A percentile compares a stretch with the other conserved stretches of the same genome.
Evolutionary conservation across 805 yeast genomes (phyloP).

Genomic region (Maudiozyma bulderi): DNA sequence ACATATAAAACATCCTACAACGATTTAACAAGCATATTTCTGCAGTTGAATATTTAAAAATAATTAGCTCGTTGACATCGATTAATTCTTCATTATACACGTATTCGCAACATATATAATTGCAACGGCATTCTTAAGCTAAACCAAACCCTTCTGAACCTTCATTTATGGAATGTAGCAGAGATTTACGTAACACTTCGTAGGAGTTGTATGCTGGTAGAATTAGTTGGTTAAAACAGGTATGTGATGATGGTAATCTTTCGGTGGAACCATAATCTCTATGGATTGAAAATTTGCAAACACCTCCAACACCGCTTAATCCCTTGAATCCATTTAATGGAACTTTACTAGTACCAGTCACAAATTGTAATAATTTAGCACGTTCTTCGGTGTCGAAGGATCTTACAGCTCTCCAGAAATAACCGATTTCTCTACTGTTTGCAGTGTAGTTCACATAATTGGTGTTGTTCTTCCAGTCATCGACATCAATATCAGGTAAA

Average conservation of each 20-base stretch:
- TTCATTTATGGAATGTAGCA: conserved; percentile 80
- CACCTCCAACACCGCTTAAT: conserved; percentile 78
- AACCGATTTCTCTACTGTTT: conserved; percentile 77
- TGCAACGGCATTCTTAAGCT: conserved; percentile 11
- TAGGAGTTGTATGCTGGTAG: conserved; percentile 88
- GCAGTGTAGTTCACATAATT: conserved; percentile 72
- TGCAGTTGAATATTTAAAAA: no score
- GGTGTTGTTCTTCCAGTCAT: conserved; percentile 89
- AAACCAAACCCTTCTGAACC: conserved; percentile 92
- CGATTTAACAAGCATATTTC: no score
- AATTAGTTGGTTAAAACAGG: conserved; percentile 92
- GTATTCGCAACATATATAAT: no score
- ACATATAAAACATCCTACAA: no score
- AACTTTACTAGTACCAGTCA: conserved; percentile 94
- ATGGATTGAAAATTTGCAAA: conserved; percentile 79
- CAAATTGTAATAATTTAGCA: conserved; percentile 88
- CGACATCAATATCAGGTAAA: conserved; percentile 89
- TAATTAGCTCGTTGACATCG: no score
- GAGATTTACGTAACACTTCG: conserved; percentile 70
- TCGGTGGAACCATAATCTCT: conserved; percentile 79
- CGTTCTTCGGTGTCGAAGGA: conserved; percentile 90
- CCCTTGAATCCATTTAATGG: conserved; percentile 91
- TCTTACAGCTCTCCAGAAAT: conserved; percentile 97
- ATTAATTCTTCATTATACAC: no score
- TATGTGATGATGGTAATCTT: conserved; percentile 89